Evolutionary conservation across 139 green algal species (phyloP).

Genomic region (Ettlia oleoabundans): DNA sequence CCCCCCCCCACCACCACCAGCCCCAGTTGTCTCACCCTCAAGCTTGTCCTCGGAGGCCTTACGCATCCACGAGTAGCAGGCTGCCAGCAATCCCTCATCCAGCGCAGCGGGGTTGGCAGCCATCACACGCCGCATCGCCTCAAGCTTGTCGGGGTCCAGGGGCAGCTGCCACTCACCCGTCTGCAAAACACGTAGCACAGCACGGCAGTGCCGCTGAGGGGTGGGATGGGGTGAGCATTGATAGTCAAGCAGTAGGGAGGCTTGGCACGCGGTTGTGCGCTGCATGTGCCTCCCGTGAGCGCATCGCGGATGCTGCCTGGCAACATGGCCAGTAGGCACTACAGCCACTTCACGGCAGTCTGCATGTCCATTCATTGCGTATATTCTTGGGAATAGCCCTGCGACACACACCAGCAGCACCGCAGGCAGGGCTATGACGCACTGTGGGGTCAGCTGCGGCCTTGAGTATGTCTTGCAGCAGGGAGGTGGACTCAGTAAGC

Average conservation of each 20-base stretch:
- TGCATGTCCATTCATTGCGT: background rate
- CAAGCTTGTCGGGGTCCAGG: constrained; percentile 64
- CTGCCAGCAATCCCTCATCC: constrained; percentile 86
- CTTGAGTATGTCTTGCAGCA: constrained; percentile 79
- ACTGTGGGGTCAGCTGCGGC: constrained; percentile 72
- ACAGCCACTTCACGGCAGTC: background rate
- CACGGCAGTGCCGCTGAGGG: too few species aligned
- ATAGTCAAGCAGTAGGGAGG: background rate
- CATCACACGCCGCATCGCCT: constrained; percentile 53
- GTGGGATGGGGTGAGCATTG: background rate
- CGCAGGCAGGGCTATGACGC: too few species aligned
- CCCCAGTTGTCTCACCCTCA: constrained; percentile 48
- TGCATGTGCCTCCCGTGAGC: background rate
- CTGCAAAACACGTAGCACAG: background rate
- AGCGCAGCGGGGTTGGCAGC: constrained; percentile 1
- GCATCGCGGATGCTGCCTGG: too few species aligned
- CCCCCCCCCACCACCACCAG: background rate
- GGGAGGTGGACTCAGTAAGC: constrained; percentile 64
- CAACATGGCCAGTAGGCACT: too few species aligned
- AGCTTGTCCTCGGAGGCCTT: constrained; percentile 82
- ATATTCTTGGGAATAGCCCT: background rate
- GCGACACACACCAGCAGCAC: background rate
- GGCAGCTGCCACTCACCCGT: constrained; percentile 90
- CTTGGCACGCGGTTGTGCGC: background rate
- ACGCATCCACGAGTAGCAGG: constrained; percentile 90